phyloP scores from a whole-genome alignment of 2,329 filamentous ascomycete genomes.

The Trichophyton equinum region DNA sequence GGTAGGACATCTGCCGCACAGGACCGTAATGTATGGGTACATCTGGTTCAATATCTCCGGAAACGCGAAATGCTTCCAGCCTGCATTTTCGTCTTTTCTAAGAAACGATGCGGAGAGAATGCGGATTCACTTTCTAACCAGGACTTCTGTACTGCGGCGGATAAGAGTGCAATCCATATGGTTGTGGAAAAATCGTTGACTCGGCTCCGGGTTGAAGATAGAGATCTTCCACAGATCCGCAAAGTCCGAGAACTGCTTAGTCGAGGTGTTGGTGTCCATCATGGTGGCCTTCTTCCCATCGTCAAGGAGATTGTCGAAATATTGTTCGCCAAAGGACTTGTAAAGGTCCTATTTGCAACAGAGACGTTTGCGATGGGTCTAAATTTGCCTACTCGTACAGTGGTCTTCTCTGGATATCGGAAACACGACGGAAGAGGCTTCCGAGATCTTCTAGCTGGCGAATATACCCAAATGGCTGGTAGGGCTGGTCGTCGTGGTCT shows the following conservation, averaged over 20 bases:
- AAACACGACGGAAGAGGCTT: slow-evolving; percentile 93
- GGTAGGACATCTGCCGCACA: slow-evolving; percentile 82
- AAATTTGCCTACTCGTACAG: slow-evolving; percentile 87
- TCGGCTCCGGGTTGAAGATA: slow-evolving; percentile 78
- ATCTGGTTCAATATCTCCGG: slow-evolving; percentile 79
- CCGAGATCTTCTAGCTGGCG: slow-evolving; percentile 78
- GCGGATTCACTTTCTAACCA: slow-evolving; percentile 89
- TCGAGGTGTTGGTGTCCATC: slow-evolving; percentile 87
- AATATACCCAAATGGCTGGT: slow-evolving; percentile 98
- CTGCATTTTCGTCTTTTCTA: slow-evolving; percentile 98
- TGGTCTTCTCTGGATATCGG: slow-evolving; percentile 92
- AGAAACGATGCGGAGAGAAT: slow-evolving; percentile 94
- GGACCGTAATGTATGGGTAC: slow-evolving; percentile 93
- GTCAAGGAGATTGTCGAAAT: slow-evolving; percentile 98
- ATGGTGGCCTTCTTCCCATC: slow-evolving; percentile 86
- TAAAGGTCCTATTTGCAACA: slow-evolving; percentile 94
- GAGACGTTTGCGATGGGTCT: slow-evolving; percentile 98
- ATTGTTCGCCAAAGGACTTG: slow-evolving; percentile 82
- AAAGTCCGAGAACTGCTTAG: slow-evolving; percentile 72
- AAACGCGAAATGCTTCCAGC: slow-evolving; percentile 79
- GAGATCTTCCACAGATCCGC: slow-evolving; percentile 81
- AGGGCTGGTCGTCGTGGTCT: slow-evolving; percentile 85
- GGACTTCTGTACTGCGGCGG: slow-evolving; percentile 82
- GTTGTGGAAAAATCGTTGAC: slow-evolving; percentile 91
- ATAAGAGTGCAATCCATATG: slow-evolving; percentile 97